Percentiles rank a stretch among this genome's conserved stretches.
phyloP scores from a whole-genome alignment of 2,329 filamentous ascomycete species.

The Neofusicoccum cordaticola region DNA sequence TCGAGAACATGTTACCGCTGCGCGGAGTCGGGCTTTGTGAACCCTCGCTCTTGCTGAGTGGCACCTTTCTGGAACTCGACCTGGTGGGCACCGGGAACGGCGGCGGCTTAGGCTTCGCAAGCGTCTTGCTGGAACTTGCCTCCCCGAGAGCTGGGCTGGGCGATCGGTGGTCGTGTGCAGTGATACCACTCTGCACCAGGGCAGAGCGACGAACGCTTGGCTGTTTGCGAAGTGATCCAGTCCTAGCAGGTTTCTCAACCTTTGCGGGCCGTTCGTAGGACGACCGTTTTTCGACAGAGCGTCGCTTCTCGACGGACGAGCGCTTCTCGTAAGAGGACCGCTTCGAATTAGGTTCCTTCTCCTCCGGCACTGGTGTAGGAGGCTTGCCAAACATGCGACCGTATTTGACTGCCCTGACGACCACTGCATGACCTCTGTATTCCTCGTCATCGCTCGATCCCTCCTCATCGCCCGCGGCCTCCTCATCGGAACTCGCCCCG shows the following conservation, averaged over 20 bases:
- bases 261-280: slow-evolving; percentile 37
- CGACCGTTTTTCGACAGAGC: background rate
- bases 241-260: slow-evolving; percentile 32
- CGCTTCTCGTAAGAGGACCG: slow-evolving; percentile 35
- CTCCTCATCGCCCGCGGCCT: slow-evolving; percentile 60
- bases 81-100: slow-evolving; percentile 91
- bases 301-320: slow-evolving; percentile 26
- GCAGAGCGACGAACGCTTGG: slow-evolving; percentile 73
- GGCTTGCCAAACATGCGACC: slow-evolving; percentile 41
- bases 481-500: slow-evolving; percentile 35
- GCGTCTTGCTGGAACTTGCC: slow-evolving; percentile 36
- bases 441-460: slow-evolving; percentile 56
- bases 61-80: slow-evolving; percentile 77
- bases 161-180: slow-evolving; percentile 62
- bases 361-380: slow-evolving; percentile 43
- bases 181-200: slow-evolving; percentile 76
- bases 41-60: slow-evolving; percentile 69
- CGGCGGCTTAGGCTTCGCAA: slow-evolving; percentile 48
- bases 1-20: slow-evolving; percentile 33
- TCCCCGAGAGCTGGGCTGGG: slow-evolving; percentile 64
- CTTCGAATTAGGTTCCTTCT: slow-evolving; percentile 35
- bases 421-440: slow-evolving; percentile 44
- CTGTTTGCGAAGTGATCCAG: slow-evolving; percentile 29
- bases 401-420: slow-evolving; percentile 50
- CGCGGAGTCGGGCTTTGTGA: slow-evolving; percentile 71